Conservation (phyloP, 495 filamentous ascomycete species). For the Neurospora tetrasperma region DNA sequence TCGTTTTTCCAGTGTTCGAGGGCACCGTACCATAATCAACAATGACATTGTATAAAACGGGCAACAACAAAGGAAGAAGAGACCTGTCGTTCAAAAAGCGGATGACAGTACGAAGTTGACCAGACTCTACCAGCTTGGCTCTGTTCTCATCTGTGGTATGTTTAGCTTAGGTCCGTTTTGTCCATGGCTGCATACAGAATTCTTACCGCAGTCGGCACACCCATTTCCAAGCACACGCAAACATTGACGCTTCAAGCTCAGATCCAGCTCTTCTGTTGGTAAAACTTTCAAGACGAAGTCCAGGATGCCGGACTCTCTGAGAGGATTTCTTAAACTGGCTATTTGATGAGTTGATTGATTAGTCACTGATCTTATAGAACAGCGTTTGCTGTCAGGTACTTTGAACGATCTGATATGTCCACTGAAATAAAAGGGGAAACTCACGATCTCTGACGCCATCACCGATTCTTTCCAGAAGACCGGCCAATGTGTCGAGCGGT, state of each 20-base stretch:
- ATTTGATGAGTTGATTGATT: not conserved
- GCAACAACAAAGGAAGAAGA: conserved; percentile 46
- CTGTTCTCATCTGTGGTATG: conserved; percentile 56
- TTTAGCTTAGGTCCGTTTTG: conserved; percentile 1
- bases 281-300: conserved; percentile 53
- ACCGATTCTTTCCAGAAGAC: conserved; percentile 20
- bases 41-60: conserved; percentile 64
- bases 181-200: not conserved
- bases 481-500: not conserved
- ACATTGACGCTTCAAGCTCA: conserved; percentile 37
- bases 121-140: conserved; percentile 49
- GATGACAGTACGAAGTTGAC: conserved; percentile 47
- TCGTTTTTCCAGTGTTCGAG: not conserved
- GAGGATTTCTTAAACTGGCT: conserved; percentile 19
- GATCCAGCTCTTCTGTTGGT: conserved; percentile 24
- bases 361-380: not conserved
- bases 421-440: conserved; percentile 12
- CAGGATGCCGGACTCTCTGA: conserved; percentile 59
- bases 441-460: conserved; percentile 60
- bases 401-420: not conserved
- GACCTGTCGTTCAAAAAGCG: conserved; percentile 40
- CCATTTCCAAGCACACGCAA: conserved; percentile 67
- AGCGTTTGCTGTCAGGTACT: not conserved
- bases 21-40: conserved; percentile 55
- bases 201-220: conserved; percentile 70